Percentiles rank a stretch among this genome's conserved stretches.
Evolutionary conservation across 2,329 filamentous ascomycete species (phyloP).

Genomic region (Penicillium sp.): DNA sequence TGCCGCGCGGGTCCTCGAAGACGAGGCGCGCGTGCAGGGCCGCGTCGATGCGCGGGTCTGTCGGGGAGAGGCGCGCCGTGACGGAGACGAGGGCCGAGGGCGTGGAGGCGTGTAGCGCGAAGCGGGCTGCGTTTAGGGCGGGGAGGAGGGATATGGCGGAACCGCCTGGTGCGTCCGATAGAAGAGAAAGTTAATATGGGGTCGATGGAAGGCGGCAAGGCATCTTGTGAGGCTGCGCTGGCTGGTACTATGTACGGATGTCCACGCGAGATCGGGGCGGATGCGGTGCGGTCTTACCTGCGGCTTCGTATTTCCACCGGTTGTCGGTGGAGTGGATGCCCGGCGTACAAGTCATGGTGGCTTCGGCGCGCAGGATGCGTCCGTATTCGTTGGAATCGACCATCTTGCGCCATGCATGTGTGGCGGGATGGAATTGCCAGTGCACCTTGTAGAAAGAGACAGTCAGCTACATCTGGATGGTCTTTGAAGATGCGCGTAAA

Average conservation of each 20-base stretch:
- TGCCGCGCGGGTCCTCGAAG: not conserved
- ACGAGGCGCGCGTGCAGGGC: not conserved
- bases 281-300: too few relatives aligned
- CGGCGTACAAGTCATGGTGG: not conserved
- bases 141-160: not conserved
- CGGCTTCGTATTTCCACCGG: not conserved
- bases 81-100: not conserved
- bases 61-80: not conserved
- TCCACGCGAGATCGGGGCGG: too few relatives aligned
- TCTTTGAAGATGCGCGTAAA: too few relatives aligned
- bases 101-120: slow-evolving; percentile 23
- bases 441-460: slow-evolving; percentile 11
- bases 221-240: too few relatives aligned
- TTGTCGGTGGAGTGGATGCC: not conserved
- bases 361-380: slow-evolving; percentile 28
- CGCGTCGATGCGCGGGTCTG: slow-evolving; percentile 1
- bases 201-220: too few relatives aligned
- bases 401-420: slow-evolving; percentile 36
- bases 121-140: slow-evolving; percentile 35
- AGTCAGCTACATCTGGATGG: too few relatives aligned
- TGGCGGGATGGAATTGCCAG: slow-evolving; percentile 46
- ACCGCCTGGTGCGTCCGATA: too few relatives aligned
- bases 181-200: too few relatives aligned
- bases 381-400: slow-evolving; percentile 36
- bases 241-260: too few relatives aligned